Evolutionary conservation across 495 filamentous ascomycete genomes (phyloP).

Genomic region (Talaromyces trachyspermus): DNA sequence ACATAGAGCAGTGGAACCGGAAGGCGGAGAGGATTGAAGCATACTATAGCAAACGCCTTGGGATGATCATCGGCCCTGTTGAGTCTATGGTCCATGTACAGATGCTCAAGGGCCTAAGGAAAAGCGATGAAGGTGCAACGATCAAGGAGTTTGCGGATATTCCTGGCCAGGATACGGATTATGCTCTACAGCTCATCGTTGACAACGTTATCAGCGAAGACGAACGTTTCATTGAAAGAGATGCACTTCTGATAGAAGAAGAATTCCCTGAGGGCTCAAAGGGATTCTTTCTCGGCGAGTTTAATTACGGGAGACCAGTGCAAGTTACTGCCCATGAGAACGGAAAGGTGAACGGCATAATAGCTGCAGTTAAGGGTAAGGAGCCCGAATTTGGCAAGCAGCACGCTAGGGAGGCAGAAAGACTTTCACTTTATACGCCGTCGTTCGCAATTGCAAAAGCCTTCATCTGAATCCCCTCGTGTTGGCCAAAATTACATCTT

Average conservation of each 20-base stretch:
- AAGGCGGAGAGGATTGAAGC: slow-evolving; percentile 79
- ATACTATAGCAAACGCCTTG: slow-evolving; percentile 81
- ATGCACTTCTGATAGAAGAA: slow-evolving; percentile 76
- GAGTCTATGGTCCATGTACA: slow-evolving; percentile 87
- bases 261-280: slow-evolving; percentile 78
- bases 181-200: slow-evolving; percentile 83
- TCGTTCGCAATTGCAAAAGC: slow-evolving; percentile 78
- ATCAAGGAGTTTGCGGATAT: slow-evolving; percentile 89
- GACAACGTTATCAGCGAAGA: slow-evolving; percentile 88
- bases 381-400: slow-evolving; percentile 75
- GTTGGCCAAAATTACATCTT: slow-evolving; percentile 90
- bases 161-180: slow-evolving; percentile 85
- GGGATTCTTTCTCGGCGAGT: slow-evolving; percentile 95
- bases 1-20: slow-evolving; percentile 75
- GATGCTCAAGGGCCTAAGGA: slow-evolving; percentile 82
- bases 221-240: slow-evolving; percentile 82
- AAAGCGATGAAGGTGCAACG: slow-evolving; percentile 84
- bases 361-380: slow-evolving; percentile 57
- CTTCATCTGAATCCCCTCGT: slow-evolving; percentile 77
- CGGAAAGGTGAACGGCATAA: slow-evolving; percentile 67
- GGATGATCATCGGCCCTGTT: slow-evolving; percentile 77
- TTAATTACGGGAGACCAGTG: slow-evolving; percentile 82
- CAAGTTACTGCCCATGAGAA: slow-evolving; percentile 69
- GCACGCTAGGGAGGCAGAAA: slow-evolving; percentile 61
- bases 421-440: slow-evolving; percentile 65